Conservation (phyloP, 257 asterid species). For the Handroanthus guayacan region DNA sequence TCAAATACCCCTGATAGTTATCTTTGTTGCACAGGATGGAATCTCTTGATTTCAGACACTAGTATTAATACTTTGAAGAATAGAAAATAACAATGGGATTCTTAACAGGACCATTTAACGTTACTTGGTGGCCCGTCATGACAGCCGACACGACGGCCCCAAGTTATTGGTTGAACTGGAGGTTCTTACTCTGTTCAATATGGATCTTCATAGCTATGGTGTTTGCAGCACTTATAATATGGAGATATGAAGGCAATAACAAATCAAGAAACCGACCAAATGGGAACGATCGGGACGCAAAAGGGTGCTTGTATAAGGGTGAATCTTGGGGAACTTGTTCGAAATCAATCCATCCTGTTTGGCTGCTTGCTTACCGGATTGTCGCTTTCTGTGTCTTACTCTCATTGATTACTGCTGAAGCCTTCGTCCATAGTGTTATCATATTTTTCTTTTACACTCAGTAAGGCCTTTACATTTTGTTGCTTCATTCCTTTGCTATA, state of each 20-base stretch:
- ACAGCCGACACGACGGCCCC: conserved; percentile 63
- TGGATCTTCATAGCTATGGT: conserved; percentile 52
- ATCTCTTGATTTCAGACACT: no score
- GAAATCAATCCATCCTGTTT: conserved; percentile 59
- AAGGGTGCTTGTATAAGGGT: conserved; percentile 49
- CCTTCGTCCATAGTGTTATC: conserved; percentile 50
- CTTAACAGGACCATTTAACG: conserved; percentile 56
- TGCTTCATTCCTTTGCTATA: conserved; percentile 12
- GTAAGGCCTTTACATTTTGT: conserved; percentile 53
- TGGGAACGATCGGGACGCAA: conserved; percentile 36
- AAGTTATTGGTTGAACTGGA: conserved; percentile 90
- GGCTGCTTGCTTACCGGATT: conserved; percentile 75
- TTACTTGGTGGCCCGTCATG: conserved; percentile 61
- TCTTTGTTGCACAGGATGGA: no score
- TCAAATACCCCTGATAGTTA: neutral
- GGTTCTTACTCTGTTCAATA: conserved; percentile 73
- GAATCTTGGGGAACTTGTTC: conserved; percentile 77
- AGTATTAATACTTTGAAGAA: conserved; percentile 7
- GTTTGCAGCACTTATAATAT: conserved; percentile 53
- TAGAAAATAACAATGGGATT: conserved; percentile 42
- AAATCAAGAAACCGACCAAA: conserved; percentile 38
- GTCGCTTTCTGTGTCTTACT: conserved; percentile 60
- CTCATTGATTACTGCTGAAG: conserved; percentile 63
- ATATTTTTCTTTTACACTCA: conserved; percentile 74
- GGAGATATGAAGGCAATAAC: conserved; percentile 69